These are phyloP conservation scores for Arthrobotrys conoides DNA, from an alignment of 2,329 filamentous ascomycete species.

Conservation along the genomic window DNA sequence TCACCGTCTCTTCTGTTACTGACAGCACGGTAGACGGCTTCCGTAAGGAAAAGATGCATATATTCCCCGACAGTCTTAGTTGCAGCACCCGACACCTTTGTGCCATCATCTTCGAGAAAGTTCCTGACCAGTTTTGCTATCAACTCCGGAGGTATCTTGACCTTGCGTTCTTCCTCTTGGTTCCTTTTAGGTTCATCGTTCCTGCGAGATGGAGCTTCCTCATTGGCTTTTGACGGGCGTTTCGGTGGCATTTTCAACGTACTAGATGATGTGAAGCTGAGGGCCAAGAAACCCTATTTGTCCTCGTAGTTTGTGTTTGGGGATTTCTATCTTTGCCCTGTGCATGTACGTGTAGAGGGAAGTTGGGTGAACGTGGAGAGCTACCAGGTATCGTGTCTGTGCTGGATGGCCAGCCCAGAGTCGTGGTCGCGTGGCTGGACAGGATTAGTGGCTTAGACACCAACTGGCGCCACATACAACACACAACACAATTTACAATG, in stretches of 20 bases:
- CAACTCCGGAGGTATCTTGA: slow-evolving; percentile 53
- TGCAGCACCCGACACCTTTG: slow-evolving; percentile 53
- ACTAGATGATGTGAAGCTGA: neutral
- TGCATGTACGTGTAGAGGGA: neutral
- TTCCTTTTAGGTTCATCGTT: slow-evolving; percentile 15
- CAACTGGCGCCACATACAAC: neutral
- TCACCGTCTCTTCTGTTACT: slow-evolving; percentile 56
- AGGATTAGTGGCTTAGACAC: neutral
- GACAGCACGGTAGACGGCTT: slow-evolving; percentile 57
- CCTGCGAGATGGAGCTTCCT: slow-evolving; percentile 29
- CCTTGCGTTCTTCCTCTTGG: slow-evolving; percentile 33
- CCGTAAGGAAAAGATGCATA: slow-evolving; percentile 59
- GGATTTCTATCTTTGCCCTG: neutral
- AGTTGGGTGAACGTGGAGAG: neutral
- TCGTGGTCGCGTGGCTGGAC: neutral
- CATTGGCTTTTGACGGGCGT: slow-evolving; percentile 37
- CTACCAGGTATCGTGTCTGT: neutral
- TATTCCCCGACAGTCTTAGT: slow-evolving; percentile 55
- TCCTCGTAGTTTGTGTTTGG: neutral
- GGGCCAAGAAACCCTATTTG: neutral
- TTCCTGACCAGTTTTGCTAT: slow-evolving; percentile 56
- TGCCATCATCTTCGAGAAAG: slow-evolving; percentile 58
- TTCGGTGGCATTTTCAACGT: slow-evolving; percentile 49
- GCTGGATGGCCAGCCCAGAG: neutral
- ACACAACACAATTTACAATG: neutral